These are phyloP conservation scores for Hyparrhenia diplandra DNA, from an alignment of 176 grass and related monocot genomes.

Conservation along the genomic window DNA sequence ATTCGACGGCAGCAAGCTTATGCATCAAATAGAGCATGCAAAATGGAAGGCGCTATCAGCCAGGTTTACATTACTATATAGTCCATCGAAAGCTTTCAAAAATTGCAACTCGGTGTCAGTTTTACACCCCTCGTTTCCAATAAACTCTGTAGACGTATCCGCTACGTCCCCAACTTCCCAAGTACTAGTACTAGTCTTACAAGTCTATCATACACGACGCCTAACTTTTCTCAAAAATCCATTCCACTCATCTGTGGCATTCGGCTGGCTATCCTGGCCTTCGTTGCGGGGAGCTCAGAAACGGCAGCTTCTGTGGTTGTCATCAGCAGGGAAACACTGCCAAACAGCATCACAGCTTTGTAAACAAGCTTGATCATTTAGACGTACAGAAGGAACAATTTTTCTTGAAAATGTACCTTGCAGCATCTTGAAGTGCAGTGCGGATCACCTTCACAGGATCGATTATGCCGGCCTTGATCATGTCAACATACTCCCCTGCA, in stretches of 20 bases:
- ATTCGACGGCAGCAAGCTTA: neutral
- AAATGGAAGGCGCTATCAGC: neutral
- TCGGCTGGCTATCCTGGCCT: slow-evolving; percentile 44
- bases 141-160: neutral
- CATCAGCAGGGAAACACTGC: slow-evolving; percentile 83
- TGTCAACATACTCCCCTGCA: slow-evolving; percentile 85
- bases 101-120: neutral
- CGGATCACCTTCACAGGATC: slow-evolving; percentile 90
- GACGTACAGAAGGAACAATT: neutral
- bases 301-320: slow-evolving; percentile 74
- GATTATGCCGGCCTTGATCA: slow-evolving; percentile 86
- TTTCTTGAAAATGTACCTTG: slow-evolving; percentile 44
- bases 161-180: neutral
- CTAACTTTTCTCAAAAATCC: slow-evolving; percentile 37
- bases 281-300: slow-evolving; percentile 54
- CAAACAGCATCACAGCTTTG: neutral
- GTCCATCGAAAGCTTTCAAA: neutral
- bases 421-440: slow-evolving; percentile 80
- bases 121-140: slow-evolving; percentile 5
- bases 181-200: neutral
- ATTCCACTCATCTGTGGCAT: slow-evolving; percentile 67
- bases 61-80: neutral
- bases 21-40: neutral
- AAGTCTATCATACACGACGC: neutral
- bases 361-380: neutral